Conservation (phyloP, 495 filamentous ascomycete species). For the Polyplosphaeria fusca region DNA sequence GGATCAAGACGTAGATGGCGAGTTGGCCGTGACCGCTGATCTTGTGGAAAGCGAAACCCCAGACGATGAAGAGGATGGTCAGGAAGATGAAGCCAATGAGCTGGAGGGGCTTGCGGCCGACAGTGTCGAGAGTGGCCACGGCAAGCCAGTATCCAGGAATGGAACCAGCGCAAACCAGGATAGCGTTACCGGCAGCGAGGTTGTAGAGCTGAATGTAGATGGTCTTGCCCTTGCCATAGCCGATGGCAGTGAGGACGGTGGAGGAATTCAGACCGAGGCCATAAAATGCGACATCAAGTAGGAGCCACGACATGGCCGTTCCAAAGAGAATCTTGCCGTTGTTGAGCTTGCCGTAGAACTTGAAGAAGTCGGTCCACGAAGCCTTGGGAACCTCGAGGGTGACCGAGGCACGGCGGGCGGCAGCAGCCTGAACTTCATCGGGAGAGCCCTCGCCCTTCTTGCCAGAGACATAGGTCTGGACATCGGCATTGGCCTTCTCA, state of each 20-base stretch:
- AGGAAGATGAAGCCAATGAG: slow-evolving; percentile 70
- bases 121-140: slow-evolving; percentile 63
- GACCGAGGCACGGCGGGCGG: slow-evolving; percentile 46
- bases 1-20: slow-evolving; percentile 38
- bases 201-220: slow-evolving; percentile 66
- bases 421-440: slow-evolving; percentile 58
- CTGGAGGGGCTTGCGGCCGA: slow-evolving; percentile 80
- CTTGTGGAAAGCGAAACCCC: slow-evolving; percentile 68
- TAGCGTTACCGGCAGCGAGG: slow-evolving; percentile 69
- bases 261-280: slow-evolving; percentile 70
- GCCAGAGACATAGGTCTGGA: slow-evolving; percentile 48
- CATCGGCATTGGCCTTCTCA: slow-evolving; percentile 63
- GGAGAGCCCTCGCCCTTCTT: slow-evolving; percentile 51
- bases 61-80: slow-evolving; percentile 71
- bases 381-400: slow-evolving; percentile 59
- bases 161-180: slow-evolving; percentile 69
- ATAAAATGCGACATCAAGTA: slow-evolving; percentile 75
- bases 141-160: slow-evolving; percentile 78
- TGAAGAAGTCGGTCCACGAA: slow-evolving; percentile 61
- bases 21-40: slow-evolving; percentile 34
- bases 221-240: slow-evolving; percentile 56
- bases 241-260: slow-evolving; percentile 61
- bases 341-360: slow-evolving; percentile 63
- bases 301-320: slow-evolving; percentile 77
- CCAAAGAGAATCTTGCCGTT: slow-evolving; percentile 69